Percentiles rank a stretch among this genome's conserved stretches.
Evolutionary conservation across 1,139 yeast genomes (phyloP).

Genomic region (Debaryomyces sp.): DNA sequence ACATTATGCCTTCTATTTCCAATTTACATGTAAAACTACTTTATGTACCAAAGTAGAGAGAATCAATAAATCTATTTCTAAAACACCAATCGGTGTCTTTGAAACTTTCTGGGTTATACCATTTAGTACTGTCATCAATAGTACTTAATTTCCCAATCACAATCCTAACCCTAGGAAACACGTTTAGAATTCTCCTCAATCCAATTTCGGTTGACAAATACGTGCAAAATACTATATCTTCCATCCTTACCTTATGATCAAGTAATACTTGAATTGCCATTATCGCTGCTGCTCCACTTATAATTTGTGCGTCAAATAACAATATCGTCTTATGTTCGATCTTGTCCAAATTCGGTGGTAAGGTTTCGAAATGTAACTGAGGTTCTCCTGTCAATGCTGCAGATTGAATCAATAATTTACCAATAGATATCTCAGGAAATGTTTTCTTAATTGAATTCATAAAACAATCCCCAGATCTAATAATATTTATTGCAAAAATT

Average conservation of each 20-base stretch:
- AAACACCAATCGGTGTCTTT: slow-evolving; percentile 61
- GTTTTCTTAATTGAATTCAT: slow-evolving; percentile 74
- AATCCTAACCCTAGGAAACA: slow-evolving; percentile 68
- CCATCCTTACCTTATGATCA: slow-evolving; percentile 73
- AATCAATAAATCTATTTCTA: slow-evolving; percentile 72
- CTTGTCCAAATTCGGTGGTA: slow-evolving; percentile 35
- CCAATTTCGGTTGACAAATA: slow-evolving; percentile 84
- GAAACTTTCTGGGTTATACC: slow-evolving; percentile 41
- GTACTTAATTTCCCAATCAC: slow-evolving; percentile 70
- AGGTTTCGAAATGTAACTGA: slow-evolving; percentile 73
- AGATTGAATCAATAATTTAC: slow-evolving; percentile 84
- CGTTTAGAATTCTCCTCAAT: slow-evolving; percentile 70
- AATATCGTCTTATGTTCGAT: slow-evolving; percentile 56
- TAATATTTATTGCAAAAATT: slow-evolving; percentile 73
- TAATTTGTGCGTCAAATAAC: slow-evolving; percentile 82
- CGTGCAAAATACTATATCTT: slow-evolving; percentile 67
- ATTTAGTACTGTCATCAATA: slow-evolving; percentile 24
- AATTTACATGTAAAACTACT: neutral
- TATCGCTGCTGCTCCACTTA: slow-evolving; percentile 91
- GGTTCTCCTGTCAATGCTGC: slow-evolving; percentile 93
- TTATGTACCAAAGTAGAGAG: slow-evolving; percentile 76
- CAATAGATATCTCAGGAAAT: slow-evolving; percentile 75
- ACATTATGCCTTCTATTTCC: neutral
- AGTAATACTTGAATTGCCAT: slow-evolving; percentile 90
- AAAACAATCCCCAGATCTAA: slow-evolving; percentile 93